Conservation (phyloP, 1,284 basidiomycete genomes). For the Ceratorhiza oryzae-sativae region DNA sequence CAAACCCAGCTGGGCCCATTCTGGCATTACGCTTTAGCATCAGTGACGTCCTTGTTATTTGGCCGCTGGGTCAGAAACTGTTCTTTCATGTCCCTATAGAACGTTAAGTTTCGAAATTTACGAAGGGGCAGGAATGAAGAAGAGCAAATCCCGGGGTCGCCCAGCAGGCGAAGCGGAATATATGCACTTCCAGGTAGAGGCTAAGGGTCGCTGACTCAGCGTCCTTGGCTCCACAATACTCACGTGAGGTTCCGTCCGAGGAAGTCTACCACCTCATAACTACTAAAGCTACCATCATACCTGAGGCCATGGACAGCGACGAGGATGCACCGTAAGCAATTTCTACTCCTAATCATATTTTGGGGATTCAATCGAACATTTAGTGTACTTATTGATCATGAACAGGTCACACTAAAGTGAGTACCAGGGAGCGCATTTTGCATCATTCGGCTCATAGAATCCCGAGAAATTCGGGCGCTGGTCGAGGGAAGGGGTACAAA, state of each 20-base stretch:
- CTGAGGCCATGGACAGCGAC: constrained; percentile 37
- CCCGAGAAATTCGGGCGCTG: not conserved
- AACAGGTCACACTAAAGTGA: not conserved
- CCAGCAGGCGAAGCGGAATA: no score
- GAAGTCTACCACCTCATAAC: not conserved
- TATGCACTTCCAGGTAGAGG: no score
- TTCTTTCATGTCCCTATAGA: no score
- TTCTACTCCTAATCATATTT: not conserved
- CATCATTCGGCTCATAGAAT: not conserved
- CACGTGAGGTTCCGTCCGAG: not conserved
- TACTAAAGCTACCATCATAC: not conserved
- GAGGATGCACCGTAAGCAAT: constrained; percentile 39
- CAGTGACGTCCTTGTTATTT: no score
- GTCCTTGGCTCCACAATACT: no score
- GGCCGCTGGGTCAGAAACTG: no score
- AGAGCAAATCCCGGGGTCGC: no score
- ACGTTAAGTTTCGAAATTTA: no score
- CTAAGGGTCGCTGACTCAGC: no score
- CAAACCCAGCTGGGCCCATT: no score
- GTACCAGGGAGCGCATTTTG: not conserved
- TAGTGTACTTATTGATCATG: constrained; percentile 19
- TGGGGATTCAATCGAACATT: not conserved
- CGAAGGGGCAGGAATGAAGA: no score
- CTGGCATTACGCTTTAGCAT: no score
- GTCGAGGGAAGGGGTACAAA: constrained; percentile 45